Base-by-base conservation (phyloP, 1,284 basidiomycete genomes). In the Rhizoctonia solani region DNA sequence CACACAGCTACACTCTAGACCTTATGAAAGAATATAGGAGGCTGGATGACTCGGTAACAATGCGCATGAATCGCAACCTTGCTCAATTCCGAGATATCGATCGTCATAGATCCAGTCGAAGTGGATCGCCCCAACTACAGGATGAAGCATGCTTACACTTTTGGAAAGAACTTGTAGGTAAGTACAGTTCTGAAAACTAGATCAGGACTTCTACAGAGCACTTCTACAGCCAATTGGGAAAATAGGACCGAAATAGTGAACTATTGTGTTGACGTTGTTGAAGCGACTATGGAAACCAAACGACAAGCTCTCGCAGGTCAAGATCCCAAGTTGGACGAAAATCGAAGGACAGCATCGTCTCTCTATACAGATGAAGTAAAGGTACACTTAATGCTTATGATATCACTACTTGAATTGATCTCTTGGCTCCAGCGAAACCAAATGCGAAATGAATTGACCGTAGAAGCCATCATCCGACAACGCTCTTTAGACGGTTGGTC, bases 81-180 rank as follows among this genome's bases (percentile, higher is more conserved):
- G 93, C 93, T 1, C 84, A 87, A 71, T 85, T 90, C 74, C 83
- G 92, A 68, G 93, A 95, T 78, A 79, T 82, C 68, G 86, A 89
- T 41, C 66, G 70, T 21, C 39, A 66, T 14, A 39, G 37, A 32
- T 42, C 49, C n/a, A 39, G 49, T 14, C 49, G 59, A n/a, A 42
- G 49, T 44, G 49, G 50, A 16, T 53, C 37, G n/a, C 30, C 58
- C 16, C 56, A 58, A 14, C 42, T 68, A 11, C 71, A 54, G 4
- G 77, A 78, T 52, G 86, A 87, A 73, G 88, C 91, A 71, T 95
- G 93, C 76, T 81, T 84, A 19, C 83, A 86, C 72, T 78, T 95
- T 65, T 95, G 93, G 93, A 80, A 81, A 71, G 90, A 95, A 74
- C 82, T 95, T 73, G 85, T 92, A 72, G 86, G 92, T 93, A 73